phyloP scores from a whole-genome alignment of 345 rosid species.

The Gossypium longicalyx region DNA sequence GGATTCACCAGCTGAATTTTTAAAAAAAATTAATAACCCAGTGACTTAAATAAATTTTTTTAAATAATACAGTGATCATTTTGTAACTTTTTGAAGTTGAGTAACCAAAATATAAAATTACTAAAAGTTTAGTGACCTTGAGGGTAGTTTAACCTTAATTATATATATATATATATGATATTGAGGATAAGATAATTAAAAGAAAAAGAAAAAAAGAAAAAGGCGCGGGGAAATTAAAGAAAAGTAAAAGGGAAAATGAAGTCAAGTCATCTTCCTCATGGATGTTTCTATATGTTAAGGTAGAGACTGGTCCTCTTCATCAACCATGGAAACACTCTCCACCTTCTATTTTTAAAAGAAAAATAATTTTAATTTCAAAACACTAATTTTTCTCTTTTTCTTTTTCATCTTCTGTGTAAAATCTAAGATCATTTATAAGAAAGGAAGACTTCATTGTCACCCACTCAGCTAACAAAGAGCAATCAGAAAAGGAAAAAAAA shows the following conservation, averaged over 20 bases:
- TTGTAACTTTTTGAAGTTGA: too few species aligned
- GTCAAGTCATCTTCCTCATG: conserved; percentile 10
- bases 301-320: background rate
- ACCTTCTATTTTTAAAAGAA: background rate
- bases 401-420: background rate
- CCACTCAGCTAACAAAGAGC: background rate
- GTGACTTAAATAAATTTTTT: too few species aligned
- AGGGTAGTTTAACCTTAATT: too few species aligned
- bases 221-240: background rate
- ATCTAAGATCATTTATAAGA: background rate
- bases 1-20: too few species aligned
- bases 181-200: too few species aligned
- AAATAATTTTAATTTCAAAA: too few species aligned
- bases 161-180: too few species aligned
- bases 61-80: too few species aligned
- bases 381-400: too few species aligned
- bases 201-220: background rate
- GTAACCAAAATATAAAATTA: too few species aligned
- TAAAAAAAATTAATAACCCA: too few species aligned
- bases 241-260: conserved; percentile 6
- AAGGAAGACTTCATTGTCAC: background rate
- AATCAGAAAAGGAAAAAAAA: background rate
- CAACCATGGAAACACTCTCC: background rate
- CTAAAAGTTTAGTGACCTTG: too few species aligned
- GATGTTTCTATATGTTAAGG: background rate